Evolutionary conservation across 1,139 yeast genomes (phyloP).

Genomic region (Arxiozyma slooffiae): DNA sequence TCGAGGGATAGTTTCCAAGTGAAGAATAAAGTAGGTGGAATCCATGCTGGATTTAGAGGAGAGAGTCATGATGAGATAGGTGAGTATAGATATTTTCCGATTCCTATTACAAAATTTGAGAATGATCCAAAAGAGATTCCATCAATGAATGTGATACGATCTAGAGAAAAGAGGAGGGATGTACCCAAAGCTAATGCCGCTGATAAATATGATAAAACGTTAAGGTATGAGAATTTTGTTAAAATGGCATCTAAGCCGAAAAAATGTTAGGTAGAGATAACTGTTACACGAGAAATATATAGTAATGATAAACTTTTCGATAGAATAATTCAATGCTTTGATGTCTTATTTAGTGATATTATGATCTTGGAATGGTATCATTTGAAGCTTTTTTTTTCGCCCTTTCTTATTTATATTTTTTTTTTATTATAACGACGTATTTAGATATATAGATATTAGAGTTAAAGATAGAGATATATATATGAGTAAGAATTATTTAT

Average conservation of each 20-base stretch:
- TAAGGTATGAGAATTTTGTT: constrained; percentile 16
- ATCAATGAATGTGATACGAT: background rate
- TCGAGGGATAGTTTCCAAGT: background rate
- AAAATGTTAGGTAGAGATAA: background rate
- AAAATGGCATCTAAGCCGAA: constrained; percentile 11
- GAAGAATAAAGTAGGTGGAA: background rate
- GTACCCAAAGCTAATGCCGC: background rate
- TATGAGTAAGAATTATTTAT: background rate
- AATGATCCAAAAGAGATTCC: constrained; percentile 2
- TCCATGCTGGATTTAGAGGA: background rate
- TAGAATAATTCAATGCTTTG: background rate
- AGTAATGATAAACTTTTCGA: background rate
- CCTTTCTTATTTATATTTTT: no score
- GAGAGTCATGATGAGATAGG: constrained; percentile 10
- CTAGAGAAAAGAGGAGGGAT: background rate
- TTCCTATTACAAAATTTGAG: constrained; percentile 19
- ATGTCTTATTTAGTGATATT: no score
- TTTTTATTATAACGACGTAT: no score
- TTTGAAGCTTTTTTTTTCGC: background rate
- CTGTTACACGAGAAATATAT: background rate
- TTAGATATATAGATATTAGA: background rate
- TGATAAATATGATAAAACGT: constrained; percentile 5
- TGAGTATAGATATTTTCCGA: constrained; percentile 18
- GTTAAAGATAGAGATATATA: background rate
- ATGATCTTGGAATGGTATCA: background rate